Evolutionary conservation across 2,329 filamentous ascomycete species (phyloP).

Genomic region (Claviceps purpurea): DNA sequence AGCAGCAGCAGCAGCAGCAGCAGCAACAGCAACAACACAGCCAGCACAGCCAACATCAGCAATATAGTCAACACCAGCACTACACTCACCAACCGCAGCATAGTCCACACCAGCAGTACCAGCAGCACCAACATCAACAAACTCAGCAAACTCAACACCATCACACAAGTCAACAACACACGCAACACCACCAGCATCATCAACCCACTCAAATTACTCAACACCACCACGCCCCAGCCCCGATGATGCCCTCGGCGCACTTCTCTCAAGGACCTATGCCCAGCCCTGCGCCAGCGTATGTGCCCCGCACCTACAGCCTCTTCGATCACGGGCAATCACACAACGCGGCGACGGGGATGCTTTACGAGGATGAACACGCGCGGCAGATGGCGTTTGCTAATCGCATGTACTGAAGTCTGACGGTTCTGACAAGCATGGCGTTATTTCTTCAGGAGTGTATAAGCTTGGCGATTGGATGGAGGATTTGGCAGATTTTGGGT

Average conservation of each 20-base stretch:
- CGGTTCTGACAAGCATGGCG: neutral
- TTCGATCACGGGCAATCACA: constrained; percentile 31
- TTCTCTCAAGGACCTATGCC: constrained; percentile 12
- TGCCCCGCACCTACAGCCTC: constrained; percentile 26
- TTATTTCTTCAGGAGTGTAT: too few species aligned
- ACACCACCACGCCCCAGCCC: constrained; percentile 8
- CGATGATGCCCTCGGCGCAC: constrained; percentile 15
- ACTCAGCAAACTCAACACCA: neutral
- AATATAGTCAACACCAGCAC: neutral
- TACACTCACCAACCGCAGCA: neutral
- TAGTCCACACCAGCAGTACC: neutral
- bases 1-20: neutral
- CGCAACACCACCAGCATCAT: neutral
- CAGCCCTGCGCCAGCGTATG: constrained; percentile 18
- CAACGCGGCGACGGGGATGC: constrained; percentile 16
- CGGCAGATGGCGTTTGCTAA: constrained; percentile 29
- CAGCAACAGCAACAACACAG: neutral
- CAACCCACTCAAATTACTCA: neutral
- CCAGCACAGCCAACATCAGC: neutral
- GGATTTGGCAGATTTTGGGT: too few species aligned
- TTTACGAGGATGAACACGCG: constrained; percentile 32
- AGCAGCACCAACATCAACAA: neutral
- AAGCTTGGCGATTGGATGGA: too few species aligned
- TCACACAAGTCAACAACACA: neutral
- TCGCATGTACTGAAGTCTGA: constrained; percentile 25